Conservation (phyloP, 2,329 filamentous ascomycete species). For the Claviceps cyperi region DNA sequence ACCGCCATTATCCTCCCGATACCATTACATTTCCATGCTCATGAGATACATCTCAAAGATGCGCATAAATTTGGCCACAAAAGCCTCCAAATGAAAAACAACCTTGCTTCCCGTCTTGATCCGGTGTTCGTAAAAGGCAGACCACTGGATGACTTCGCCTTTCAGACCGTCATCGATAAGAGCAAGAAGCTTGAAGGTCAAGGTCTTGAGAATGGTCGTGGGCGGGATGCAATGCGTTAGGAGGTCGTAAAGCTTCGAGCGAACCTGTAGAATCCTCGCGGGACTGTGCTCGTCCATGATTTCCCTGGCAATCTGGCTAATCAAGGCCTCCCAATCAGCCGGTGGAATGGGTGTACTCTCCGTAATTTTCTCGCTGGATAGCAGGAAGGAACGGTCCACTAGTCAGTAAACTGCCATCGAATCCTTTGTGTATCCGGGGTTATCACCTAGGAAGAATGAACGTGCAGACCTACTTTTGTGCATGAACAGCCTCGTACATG, state of each 20-base stretch:
- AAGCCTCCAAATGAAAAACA: conserved; percentile 95
- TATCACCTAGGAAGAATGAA: not conserved
- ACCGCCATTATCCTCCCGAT: not conserved
- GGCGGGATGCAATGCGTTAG: conserved; percentile 94
- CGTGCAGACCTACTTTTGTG: conserved; percentile 62
- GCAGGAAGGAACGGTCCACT: conserved; percentile 9
- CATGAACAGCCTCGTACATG: conserved; percentile 96
- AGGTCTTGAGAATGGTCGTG: conserved; percentile 83
- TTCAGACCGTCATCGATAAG: conserved; percentile 83
- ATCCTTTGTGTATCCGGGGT: not conserved
- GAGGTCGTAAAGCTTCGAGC: conserved; percentile 91
- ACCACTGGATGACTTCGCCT: conserved; percentile 86
- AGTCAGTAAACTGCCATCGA: conserved; percentile 10
- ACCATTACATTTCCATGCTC: conserved; percentile 56
- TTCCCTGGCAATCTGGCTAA: conserved; percentile 78
- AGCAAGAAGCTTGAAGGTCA: conserved; percentile 83
- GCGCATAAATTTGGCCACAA: conserved; percentile 97
- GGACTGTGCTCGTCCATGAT: conserved; percentile 92
- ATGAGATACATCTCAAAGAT: conserved; percentile 83
- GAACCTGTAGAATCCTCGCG: conserved; percentile 70
- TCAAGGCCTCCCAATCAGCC: conserved; percentile 91
- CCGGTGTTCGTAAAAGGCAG: conserved; percentile 92
- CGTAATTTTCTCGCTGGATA: conserved; percentile 66
- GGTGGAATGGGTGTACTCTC: conserved; percentile 83
- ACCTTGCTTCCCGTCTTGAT: conserved; percentile 87